A percentile compares a stretch with the other conserved stretches of the same genome.
Evolutionary conservation across 192 early-diverging fungal genomes (phyloP).

Genomic region (Entomortierella parvispora): DNA sequence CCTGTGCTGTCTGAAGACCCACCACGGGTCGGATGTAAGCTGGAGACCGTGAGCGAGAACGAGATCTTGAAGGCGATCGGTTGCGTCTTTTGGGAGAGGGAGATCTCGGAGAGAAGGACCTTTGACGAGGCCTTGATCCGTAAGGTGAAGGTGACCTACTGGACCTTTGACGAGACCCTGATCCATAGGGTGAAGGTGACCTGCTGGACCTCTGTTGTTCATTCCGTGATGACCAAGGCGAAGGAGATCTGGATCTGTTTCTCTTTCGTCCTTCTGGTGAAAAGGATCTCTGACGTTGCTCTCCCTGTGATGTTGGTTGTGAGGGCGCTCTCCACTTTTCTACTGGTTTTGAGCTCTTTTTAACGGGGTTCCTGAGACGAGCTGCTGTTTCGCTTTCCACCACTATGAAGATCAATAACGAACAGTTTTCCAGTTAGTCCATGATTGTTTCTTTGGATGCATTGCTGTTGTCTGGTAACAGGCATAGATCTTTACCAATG

Average conservation of each 20-base stretch:
- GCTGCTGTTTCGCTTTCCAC: slow-evolving; percentile 34
- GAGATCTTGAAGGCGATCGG: neutral
- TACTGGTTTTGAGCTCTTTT: slow-evolving; percentile 15
- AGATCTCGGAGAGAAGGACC: slow-evolving; percentile 25
- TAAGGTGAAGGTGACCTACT: slow-evolving; percentile 21
- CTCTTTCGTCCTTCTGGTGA: slow-evolving; percentile 6
- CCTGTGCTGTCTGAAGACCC: slow-evolving; percentile 38
- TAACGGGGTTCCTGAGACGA: slow-evolving; percentile 15
- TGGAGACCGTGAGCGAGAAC: slow-evolving; percentile 13
- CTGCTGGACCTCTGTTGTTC: slow-evolving; percentile 9
- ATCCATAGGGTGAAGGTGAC: slow-evolving; percentile 20
- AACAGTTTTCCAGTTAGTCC: neutral
- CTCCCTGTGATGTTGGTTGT: neutral
- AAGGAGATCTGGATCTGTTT: slow-evolving; percentile 16
- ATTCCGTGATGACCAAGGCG: slow-evolving; percentile 9
- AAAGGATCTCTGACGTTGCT: neutral
- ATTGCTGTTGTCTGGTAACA: neutral
- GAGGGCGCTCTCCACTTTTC: slow-evolving; percentile 19
- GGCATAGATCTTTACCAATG: slow-evolving; percentile 20
- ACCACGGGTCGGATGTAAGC: slow-evolving; percentile 20
- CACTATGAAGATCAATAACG: neutral
- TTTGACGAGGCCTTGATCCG: slow-evolving; percentile 14
- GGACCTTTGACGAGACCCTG: slow-evolving; percentile 14
- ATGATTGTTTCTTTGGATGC: neutral
- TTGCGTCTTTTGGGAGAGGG: slow-evolving; percentile 17